Conservation (phyloP, 495 filamentous ascomycete genomes). For the Peziza echinospora region DNA sequence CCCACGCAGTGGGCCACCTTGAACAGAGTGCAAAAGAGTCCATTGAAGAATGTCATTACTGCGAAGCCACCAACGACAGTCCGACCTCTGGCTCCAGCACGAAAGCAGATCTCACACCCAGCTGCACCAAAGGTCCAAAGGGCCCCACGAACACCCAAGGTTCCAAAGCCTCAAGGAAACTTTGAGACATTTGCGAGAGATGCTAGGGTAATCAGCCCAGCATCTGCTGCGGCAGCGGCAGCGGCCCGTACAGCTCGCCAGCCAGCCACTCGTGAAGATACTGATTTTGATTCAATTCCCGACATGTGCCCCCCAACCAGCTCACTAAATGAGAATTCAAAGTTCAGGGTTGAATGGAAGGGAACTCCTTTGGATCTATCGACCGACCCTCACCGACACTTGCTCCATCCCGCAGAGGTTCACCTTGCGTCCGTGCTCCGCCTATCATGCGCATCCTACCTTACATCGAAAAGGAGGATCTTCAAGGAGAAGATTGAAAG, state of each 20-base stretch:
- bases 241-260: conserved; percentile 8
- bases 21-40: conserved; percentile 14
- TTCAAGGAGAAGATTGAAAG: conserved; percentile 57
- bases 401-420: conserved; percentile 64
- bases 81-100: conserved; percentile 2
- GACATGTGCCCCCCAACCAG: conserved; percentile 57
- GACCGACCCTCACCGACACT: conserved; percentile 51
- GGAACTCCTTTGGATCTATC: conserved; percentile 57
- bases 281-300: conserved; percentile 55
- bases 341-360: conserved; percentile 77
- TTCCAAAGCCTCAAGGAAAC: conserved; percentile 1
- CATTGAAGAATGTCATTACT: too few relatives aligned
- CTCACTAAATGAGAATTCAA: conserved; percentile 42
- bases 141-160: conserved; percentile 3
- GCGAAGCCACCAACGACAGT: background rate
- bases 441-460: conserved; percentile 72
- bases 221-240: background rate
- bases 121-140: background rate
- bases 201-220: background rate
- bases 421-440: conserved; percentile 58
- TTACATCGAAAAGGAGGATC: conserved; percentile 87
- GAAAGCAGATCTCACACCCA: background rate
- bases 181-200: background rate
- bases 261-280: conserved; percentile 52
- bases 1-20: conserved; percentile 8